Evolutionary conservation across 805 yeast species (phyloP).

Genomic region (Ogataea ganodermae): DNA sequence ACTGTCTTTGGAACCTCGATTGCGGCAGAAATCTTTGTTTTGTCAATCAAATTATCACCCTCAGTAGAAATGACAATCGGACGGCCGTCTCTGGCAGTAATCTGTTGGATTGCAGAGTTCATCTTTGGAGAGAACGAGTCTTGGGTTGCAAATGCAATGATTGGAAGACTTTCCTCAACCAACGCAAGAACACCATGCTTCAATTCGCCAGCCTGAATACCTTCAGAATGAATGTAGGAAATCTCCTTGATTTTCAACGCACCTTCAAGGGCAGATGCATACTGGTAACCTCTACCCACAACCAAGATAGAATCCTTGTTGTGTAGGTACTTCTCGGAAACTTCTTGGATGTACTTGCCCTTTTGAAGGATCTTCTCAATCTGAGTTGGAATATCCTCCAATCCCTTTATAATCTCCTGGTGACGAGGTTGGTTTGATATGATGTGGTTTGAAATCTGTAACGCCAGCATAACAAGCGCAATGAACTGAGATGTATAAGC

Average conservation of each 20-base stretch:
- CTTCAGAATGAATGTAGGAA: constrained; percentile 98
- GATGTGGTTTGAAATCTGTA: constrained; percentile 91
- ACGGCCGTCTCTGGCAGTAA: constrained; percentile 94
- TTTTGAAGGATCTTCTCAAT: constrained; percentile 74
- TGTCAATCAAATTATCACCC: constrained; percentile 65
- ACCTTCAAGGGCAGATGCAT: constrained; percentile 96
- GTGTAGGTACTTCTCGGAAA: constrained; percentile 73
- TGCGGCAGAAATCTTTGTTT: constrained; percentile 61
- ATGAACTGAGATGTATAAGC: constrained; percentile 98
- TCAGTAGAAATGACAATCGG: constrained; percentile 91
- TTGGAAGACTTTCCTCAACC: constrained; percentile 91
- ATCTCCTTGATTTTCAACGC: constrained; percentile 98
- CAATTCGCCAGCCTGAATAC: constrained; percentile 98
- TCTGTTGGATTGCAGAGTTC: constrained; percentile 94
- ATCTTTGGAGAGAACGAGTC: constrained; percentile 96
- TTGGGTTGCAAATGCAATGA: constrained; percentile 93
- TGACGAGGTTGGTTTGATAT: constrained; percentile 77
- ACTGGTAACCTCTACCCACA: constrained; percentile 97
- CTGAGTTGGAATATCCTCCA: constrained; percentile 81
- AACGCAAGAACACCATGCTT: constrained; percentile 98
- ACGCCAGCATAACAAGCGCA: constrained; percentile 95
- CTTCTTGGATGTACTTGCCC: constrained; percentile 69
- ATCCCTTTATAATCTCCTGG: constrained; percentile 80
- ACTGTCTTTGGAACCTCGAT: constrained; percentile 94
- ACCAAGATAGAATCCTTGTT: constrained; percentile 84